phyloP scores from a whole-genome alignment of 164 flowering plant species.

The Chloranthus sessilifolius region DNA sequence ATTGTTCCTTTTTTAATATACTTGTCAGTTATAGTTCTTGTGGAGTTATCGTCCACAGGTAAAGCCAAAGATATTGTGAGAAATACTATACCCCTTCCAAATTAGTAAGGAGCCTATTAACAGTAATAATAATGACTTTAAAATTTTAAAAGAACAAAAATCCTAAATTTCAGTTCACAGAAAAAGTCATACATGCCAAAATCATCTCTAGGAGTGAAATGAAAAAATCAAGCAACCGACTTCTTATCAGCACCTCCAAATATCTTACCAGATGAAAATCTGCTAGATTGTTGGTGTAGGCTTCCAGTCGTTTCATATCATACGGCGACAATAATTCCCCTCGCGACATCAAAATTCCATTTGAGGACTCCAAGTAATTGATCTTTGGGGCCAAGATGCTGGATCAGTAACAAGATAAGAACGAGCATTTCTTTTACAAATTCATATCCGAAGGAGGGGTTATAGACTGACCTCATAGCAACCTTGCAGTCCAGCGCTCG shows the following conservation, averaged over 20 bases:
- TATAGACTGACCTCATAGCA: slow-evolving; percentile 70
- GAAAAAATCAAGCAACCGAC: too few species aligned
- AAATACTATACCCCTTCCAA: too few species aligned
- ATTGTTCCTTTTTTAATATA: too few species aligned
- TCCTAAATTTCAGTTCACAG: too few species aligned
- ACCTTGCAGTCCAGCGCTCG: slow-evolving; percentile 72
- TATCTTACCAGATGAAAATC: slow-evolving; percentile 59
- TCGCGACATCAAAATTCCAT: slow-evolving; percentile 33
- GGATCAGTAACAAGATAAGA: slow-evolving; percentile 13
- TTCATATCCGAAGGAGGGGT: background rate
- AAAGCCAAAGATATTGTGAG: too few species aligned
- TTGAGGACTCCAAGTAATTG: slow-evolving; percentile 43
- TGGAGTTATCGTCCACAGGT: too few species aligned
- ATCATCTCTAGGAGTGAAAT: too few species aligned
- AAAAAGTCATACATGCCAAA: too few species aligned
- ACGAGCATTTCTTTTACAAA: slow-evolving; percentile 14
- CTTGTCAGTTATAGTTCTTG: too few species aligned
- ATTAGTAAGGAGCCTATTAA: too few species aligned
- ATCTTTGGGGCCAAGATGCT: slow-evolving; percentile 83
- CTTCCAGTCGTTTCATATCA: slow-evolving; percentile 67
- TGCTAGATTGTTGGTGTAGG: slow-evolving; percentile 57
- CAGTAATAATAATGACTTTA: too few species aligned
- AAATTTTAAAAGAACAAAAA: too few species aligned
- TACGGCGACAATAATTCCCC: slow-evolving; percentile 41
- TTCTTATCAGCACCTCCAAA: background rate